Evolutionary conservation across 116 monocot species (phyloP).

Genomic region (Phalaenopsis hybrid): DNA sequence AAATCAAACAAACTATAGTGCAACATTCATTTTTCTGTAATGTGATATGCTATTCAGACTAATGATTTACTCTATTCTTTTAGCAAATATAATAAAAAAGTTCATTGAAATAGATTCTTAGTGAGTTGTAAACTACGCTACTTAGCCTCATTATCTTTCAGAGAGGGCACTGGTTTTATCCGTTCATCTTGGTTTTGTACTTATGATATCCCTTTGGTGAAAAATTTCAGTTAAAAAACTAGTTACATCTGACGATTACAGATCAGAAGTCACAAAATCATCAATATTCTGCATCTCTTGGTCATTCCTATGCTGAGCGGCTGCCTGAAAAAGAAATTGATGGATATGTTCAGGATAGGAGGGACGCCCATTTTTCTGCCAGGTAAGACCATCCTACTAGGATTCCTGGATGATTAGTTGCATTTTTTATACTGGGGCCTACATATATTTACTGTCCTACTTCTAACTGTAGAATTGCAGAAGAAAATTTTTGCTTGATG

Average conservation of each 20-base stretch:
- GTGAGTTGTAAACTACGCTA: neutral
- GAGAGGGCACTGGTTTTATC: neutral
- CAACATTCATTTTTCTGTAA: neutral
- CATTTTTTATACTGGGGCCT: neutral
- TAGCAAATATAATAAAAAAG: neutral
- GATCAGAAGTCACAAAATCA: constrained; percentile 28
- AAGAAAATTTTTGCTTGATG: neutral
- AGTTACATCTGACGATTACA: constrained; percentile 20
- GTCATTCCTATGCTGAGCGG: constrained; percentile 17
- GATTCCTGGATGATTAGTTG: too few species aligned
- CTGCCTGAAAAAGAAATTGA: constrained; percentile 28
- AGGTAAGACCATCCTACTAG: constrained; percentile 33
- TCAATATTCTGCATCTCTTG: constrained; percentile 15
- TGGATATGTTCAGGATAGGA: constrained; percentile 19
- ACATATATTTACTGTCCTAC: neutral
- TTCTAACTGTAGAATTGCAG: neutral
- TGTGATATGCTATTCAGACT: neutral
- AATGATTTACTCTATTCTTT: neutral
- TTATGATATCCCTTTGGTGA: neutral
- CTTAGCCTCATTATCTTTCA: neutral
- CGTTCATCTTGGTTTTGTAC: neutral
- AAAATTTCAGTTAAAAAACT: neutral
- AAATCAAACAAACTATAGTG: neutral
- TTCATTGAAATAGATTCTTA: neutral
- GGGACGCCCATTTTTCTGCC: constrained; percentile 8